Evolutionary conservation across 805 yeast genomes (phyloP).

Genomic region (Alloascoidea africana): DNA sequence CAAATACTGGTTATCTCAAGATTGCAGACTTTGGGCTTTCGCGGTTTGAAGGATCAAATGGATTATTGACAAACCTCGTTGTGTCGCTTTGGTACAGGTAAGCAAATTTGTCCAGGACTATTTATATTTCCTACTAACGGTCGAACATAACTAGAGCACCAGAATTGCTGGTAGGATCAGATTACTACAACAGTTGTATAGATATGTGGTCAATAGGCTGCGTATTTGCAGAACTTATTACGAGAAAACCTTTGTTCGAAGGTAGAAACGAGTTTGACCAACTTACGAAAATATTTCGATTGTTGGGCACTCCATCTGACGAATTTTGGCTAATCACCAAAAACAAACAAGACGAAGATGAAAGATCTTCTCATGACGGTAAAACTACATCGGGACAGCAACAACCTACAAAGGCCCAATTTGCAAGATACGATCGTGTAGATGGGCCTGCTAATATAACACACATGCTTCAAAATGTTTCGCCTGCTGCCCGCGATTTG

Average conservation of each 20-base stretch:
- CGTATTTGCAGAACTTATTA: slow-evolving; percentile 35
- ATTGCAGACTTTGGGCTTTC: slow-evolving; percentile 35
- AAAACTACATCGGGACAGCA: too few species aligned
- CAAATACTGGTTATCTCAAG: slow-evolving; percentile 11
- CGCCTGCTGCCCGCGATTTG: slow-evolving; percentile 18
- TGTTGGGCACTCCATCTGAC: slow-evolving; percentile 26
- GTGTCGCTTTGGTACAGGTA: slow-evolving; percentile 42
- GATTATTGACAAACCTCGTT: slow-evolving; percentile 31
- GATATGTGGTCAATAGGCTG: slow-evolving; percentile 50
- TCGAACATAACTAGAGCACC: too few species aligned
- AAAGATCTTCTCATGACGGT: too few species aligned
- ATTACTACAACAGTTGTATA: too few species aligned
- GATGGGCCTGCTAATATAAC: too few species aligned
- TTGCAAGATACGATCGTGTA: too few species aligned
- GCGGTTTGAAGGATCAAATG: too few species aligned
- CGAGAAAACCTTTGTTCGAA: slow-evolving; percentile 26
- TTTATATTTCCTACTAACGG: too few species aligned
- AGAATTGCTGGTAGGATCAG: slow-evolving; percentile 30
- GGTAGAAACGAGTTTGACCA: slow-evolving; percentile 32
- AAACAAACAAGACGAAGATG: too few species aligned
- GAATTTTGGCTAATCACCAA: neutral
- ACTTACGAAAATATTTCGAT: slow-evolving; percentile 26
- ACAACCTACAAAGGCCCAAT: too few species aligned
- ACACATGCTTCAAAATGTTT: too few species aligned
- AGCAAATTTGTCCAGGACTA: too few species aligned